phyloP scores from a whole-genome alignment of 176 grass and related monocot species.

The Oryza glumipatula region DNA sequence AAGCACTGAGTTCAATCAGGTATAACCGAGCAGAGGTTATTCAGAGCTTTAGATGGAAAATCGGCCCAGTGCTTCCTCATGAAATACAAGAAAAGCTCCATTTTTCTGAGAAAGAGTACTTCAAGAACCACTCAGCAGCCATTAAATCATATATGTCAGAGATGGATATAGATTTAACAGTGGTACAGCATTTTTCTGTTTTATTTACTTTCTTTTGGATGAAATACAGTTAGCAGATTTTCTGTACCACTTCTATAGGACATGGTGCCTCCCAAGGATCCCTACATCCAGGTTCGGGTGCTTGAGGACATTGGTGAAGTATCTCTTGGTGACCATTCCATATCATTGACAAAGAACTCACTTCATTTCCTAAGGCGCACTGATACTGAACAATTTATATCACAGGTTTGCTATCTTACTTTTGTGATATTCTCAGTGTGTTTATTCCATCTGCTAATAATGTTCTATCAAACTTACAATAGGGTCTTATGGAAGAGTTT shows the following conservation, averaged over 20 bases:
- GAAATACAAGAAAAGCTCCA: constrained; percentile 92
- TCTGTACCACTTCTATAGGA: constrained; percentile 63
- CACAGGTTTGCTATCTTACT: constrained; percentile 54
- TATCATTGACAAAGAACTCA: constrained; percentile 88
- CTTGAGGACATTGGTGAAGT: constrained; percentile 91
- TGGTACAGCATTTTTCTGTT: constrained; percentile 55
- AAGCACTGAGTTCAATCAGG: constrained; percentile 46
- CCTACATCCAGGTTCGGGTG: constrained; percentile 86
- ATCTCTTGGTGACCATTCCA: constrained; percentile 83
- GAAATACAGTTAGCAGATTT: background rate
- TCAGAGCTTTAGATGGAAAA: constrained; percentile 93
- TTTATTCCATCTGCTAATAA: background rate
- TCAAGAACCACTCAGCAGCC: constrained; percentile 75
- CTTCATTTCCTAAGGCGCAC: constrained; percentile 88
- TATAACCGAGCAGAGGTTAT: constrained; percentile 86
- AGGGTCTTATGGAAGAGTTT: constrained; percentile 98
- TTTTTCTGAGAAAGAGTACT: constrained; percentile 90
- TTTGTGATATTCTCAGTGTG: constrained; percentile 8
- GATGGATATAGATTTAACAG: constrained; percentile 93
- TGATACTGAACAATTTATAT: constrained; percentile 88
- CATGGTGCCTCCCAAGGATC: constrained; percentile 96
- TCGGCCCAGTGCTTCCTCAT: constrained; percentile 87
- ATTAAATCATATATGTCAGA: constrained; percentile 84
- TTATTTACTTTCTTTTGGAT: constrained; percentile 7
- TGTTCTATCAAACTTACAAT: constrained; percentile 30